Conservation (phyloP, 2,329 filamentous ascomycete species). For the Rutstroemia sydowiana region DNA sequence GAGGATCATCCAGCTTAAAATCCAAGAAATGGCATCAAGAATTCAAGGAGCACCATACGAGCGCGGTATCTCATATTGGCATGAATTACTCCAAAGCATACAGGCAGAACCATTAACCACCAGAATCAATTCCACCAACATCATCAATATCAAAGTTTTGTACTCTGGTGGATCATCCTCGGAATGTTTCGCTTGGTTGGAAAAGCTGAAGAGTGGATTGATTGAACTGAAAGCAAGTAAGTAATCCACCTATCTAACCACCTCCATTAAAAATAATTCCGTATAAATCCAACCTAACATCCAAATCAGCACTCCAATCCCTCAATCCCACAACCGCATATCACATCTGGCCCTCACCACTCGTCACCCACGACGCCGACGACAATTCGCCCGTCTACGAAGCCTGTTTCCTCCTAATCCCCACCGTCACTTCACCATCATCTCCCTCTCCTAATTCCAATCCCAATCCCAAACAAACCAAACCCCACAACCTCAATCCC, state of each 20-base stretch:
- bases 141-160: conserved; percentile 8
- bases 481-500: background rate
- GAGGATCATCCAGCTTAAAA: too few species aligned
- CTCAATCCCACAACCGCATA: background rate
- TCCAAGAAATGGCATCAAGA: too few species aligned
- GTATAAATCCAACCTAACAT: background rate
- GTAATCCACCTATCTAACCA: background rate
- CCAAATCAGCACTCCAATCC: background rate
- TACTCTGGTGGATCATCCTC: conserved; percentile 15
- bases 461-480: background rate
- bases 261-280: background rate
- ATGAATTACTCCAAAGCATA: background rate
- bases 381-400: conserved; percentile 13
- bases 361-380: conserved; percentile 4
- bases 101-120: background rate
- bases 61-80: background rate
- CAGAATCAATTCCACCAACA: background rate
- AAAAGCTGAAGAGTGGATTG: conserved; percentile 13
- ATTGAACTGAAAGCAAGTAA: conserved; percentile 14
- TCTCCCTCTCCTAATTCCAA: background rate
- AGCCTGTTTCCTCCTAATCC: conserved; percentile 10
- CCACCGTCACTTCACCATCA: background rate
- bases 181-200: conserved; percentile 15
- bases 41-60: background rate
- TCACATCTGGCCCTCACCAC: conserved; percentile 15